Evolutionary conservation across 208 protist genomes (phyloP).

Genomic region (Leptomonas pyrrhocoris): DNA sequence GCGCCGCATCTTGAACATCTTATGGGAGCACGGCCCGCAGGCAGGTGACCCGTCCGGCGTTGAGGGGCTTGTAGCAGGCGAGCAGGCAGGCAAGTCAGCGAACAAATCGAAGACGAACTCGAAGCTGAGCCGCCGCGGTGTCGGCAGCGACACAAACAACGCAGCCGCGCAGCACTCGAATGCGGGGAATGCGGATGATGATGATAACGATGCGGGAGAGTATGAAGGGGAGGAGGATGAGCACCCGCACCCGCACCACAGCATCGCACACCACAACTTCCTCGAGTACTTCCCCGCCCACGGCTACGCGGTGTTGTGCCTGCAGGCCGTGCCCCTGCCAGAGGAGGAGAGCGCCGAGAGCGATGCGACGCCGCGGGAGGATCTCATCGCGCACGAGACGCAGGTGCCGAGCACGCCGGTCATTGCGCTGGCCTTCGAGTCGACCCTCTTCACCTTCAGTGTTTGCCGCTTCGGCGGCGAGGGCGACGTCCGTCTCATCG

Average conservation of each 20-base stretch:
- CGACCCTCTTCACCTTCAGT: conserved; percentile 38
- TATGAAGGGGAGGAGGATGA: not conserved
- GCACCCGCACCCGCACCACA: not conserved
- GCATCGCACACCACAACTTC: conserved; percentile 21
- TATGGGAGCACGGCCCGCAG: conserved; percentile 11
- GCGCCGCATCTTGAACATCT: conserved; percentile 20
- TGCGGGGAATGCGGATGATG: not conserved
- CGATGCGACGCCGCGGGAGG: conserved; percentile 7
- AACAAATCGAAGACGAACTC: not conserved
- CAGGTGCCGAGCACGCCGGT: conserved; percentile 25
- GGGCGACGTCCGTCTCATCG: conserved; percentile 34
- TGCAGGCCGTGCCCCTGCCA: conserved; percentile 31
- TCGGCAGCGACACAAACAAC: no score
- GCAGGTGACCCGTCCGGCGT: not conserved
- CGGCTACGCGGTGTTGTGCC: conserved; percentile 47
- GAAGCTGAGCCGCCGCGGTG: no score
- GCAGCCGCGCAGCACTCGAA: no score
- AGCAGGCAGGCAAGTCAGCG: no score
- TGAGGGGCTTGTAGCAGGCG: not conserved
- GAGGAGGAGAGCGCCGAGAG: conserved; percentile 2
- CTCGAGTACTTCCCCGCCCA: conserved; percentile 65
- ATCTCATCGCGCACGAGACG: not conserved
- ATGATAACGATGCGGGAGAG: not conserved
- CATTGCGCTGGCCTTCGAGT: conserved; percentile 29
- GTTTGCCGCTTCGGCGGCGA: conserved; percentile 38